Conservation (phyloP, 108 stramenopile species). For the Epipyxis sp. region DNA sequence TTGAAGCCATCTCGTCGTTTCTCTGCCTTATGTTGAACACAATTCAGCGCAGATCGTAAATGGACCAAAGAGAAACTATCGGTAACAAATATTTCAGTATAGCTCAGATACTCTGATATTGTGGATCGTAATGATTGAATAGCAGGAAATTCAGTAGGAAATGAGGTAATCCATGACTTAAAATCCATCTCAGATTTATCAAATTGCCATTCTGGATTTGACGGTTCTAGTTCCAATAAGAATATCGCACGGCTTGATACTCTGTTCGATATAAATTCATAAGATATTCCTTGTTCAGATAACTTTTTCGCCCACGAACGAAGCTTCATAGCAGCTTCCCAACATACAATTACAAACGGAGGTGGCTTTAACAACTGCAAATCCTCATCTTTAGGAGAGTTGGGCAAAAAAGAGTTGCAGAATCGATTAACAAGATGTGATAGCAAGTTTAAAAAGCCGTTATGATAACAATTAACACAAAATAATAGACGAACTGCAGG, state of each 20-base stretch:
- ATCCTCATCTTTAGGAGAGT: not conserved
- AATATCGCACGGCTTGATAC: not conserved
- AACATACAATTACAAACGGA: not conserved
- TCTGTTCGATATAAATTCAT: not conserved
- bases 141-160: not conserved
- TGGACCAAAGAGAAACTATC: not conserved
- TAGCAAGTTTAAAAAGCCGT: not conserved
- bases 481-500: not conserved
- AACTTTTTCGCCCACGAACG: not conserved
- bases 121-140: not conserved
- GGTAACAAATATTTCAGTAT: not conserved
- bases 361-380: not conserved
- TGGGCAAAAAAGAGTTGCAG: not conserved
- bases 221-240: not conserved
- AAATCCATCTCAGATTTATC: not conserved
- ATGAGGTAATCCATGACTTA: not conserved
- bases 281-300: not conserved
- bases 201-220: not conserved
- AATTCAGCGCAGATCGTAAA: not conserved
- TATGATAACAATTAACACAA: not conserved
- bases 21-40: too few species aligned
- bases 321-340: not conserved
- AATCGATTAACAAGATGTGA: not conserved
- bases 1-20: not conserved
- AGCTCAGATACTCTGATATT: not conserved